Percentiles rank a stretch among this genome's conserved stretches.
Conservation (phyloP, 768 basidiomycete genomes). For the Tubosaeta sp. region DNA sequence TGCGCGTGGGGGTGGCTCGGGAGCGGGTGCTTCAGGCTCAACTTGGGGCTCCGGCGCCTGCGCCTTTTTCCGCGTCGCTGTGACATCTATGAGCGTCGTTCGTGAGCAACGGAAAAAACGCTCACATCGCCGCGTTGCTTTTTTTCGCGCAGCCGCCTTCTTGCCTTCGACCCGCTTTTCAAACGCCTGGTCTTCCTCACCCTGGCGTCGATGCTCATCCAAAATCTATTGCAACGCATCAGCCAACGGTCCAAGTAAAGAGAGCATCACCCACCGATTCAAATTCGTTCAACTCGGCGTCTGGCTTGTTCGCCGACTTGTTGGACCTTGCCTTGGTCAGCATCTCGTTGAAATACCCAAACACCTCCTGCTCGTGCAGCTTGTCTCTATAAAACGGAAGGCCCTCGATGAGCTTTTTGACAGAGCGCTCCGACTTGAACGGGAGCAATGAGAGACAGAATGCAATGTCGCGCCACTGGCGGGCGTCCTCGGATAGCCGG, state of each 20-base stretch:
- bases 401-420: constrained; percentile 94
- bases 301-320: constrained; percentile 89
- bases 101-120: neutral
- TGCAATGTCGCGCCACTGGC: constrained; percentile 97
- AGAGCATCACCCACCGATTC: constrained; percentile 55
- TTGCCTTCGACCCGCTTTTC: constrained; percentile 83
- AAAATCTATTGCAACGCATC: constrained; percentile 55
- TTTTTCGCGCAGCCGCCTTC: constrained; percentile 73
- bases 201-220: constrained; percentile 76
- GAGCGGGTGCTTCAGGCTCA: constrained; percentile 1
- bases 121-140: constrained; percentile 52
- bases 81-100: neutral
- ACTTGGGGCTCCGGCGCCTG: constrained; percentile 18
- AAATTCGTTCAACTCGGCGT: constrained; percentile 92
- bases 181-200: constrained; percentile 87
- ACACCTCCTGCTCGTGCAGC: constrained; percentile 83
- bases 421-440: constrained; percentile 94
- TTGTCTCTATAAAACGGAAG: constrained; percentile 95
- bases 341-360: constrained; percentile 80
- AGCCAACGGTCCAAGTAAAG: neutral
- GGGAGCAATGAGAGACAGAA: constrained; percentile 92
- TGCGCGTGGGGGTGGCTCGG: constrained; percentile 2
- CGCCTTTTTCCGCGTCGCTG: constrained; percentile 30
- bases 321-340: constrained; percentile 88
- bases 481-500: constrained; percentile 77